phyloP scores from a whole-genome alignment of 2,329 filamentous ascomycete species.

The Penicillium oxalicum region DNA sequence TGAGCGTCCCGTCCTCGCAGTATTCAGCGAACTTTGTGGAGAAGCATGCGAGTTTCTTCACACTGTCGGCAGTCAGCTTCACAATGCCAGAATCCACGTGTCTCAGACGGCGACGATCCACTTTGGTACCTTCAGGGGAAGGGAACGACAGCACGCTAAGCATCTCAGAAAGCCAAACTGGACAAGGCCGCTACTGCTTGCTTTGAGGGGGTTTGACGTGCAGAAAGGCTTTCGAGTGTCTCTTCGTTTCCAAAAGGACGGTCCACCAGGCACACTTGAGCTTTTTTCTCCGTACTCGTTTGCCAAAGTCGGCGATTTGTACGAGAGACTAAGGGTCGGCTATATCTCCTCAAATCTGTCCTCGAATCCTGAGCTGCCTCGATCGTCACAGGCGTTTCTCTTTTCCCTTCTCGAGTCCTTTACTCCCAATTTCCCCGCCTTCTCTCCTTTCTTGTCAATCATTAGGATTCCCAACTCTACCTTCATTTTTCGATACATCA shows the following conservation, averaged over 20 bases:
- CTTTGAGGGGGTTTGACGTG: background rate
- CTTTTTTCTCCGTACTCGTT: no score
- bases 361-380: background rate
- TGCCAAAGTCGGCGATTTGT: no score
- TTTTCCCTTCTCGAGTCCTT: background rate
- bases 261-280: no score
- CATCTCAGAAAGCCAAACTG: background rate
- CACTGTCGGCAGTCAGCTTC: no score
- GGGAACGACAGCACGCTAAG: no score
- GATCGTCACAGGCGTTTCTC: background rate
- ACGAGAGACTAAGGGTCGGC: constrained; percentile 1
- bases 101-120: no score
- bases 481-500: background rate
- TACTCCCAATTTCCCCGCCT: background rate
- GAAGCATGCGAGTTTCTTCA: no score
- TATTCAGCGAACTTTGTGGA: background rate
- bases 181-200: background rate
- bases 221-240: background rate
- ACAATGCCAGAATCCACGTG: no score
- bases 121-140: no score
- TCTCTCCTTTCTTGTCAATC: background rate
- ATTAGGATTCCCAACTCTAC: background rate
- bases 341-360: constrained; percentile 1
- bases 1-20: no score
- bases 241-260: no score